Percentiles rank a stretch among this genome's conserved stretches.
Evolutionary conservation across 495 filamentous ascomycete genomes (phyloP).

Genomic region (Podospora pseudoanserina): DNA sequence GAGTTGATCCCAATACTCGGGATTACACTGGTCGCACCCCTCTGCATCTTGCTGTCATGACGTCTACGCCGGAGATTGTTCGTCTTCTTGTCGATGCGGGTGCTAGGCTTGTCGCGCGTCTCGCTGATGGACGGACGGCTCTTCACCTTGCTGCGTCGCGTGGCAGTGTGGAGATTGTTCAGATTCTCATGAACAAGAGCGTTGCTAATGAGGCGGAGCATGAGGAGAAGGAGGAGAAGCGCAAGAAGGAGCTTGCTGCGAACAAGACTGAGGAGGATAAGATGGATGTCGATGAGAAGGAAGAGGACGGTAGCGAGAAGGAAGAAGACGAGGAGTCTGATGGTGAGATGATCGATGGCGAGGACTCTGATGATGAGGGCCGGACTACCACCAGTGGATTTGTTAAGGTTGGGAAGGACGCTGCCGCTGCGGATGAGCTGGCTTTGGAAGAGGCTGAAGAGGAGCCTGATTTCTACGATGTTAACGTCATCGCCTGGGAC

Average conservation of each 20-base stretch:
- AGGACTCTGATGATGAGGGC: constrained; percentile 41
- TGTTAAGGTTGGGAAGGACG: constrained; percentile 55
- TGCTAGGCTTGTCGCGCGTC: constrained; percentile 64
- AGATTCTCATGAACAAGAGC: constrained; percentile 65
- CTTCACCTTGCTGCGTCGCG: constrained; percentile 71
- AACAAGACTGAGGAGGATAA: constrained; percentile 11
- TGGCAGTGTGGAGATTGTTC: constrained; percentile 64
- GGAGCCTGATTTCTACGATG: constrained; percentile 73
- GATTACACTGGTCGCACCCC: constrained; percentile 81
- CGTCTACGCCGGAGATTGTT: constrained; percentile 65
- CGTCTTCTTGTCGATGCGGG: constrained; percentile 65
- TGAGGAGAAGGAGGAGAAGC: constrained; percentile 52
- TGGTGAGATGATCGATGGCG: constrained; percentile 39
- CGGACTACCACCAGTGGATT: constrained; percentile 61
- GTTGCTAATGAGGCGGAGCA: constrained; percentile 65
- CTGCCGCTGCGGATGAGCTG: constrained; percentile 29
- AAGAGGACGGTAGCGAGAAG: constrained; percentile 26
- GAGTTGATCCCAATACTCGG: constrained; percentile 56
- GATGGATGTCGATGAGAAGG: constrained; percentile 12
- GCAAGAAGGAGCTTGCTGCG: constrained; percentile 36
- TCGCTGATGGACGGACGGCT: constrained; percentile 75
- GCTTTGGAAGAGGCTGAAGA: constrained; percentile 53
- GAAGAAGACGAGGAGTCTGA: constrained; percentile 34
- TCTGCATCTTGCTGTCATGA: constrained; percentile 68
- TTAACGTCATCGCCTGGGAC: constrained; percentile 75